These are phyloP conservation scores for Kuraishia cidri DNA, from an alignment of 805 yeast genomes.

Conservation along the genomic window DNA sequence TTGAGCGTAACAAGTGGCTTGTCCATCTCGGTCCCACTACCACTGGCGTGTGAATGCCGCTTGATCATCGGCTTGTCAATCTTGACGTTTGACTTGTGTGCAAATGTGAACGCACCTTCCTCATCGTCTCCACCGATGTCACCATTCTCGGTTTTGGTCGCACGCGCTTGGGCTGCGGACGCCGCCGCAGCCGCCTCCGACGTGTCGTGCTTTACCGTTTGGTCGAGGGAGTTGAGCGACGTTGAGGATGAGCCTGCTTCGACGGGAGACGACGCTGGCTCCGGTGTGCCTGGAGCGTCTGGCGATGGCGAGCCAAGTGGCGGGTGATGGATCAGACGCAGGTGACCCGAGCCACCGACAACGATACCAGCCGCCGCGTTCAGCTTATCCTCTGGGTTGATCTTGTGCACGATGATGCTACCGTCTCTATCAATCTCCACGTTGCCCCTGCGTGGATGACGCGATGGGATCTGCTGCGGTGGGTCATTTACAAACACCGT, in stretches of 20 bases:
- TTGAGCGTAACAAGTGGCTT: conserved; percentile 26
- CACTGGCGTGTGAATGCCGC: conserved; percentile 15
- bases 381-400: conserved; percentile 19
- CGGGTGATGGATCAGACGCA: conserved; percentile 28
- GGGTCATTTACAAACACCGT: conserved; percentile 73
- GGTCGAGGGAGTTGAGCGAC: not conserved
- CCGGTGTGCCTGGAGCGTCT: not conserved
- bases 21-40: conserved; percentile 17
- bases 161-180: conserved; percentile 20
- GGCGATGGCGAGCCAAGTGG: not conserved
- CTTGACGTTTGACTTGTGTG: conserved; percentile 23
- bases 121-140: conserved; percentile 4
- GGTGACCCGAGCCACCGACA: conserved; percentile 71
- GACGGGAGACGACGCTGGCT: not conserved
- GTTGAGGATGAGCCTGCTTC: not conserved
- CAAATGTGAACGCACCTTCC: conserved; percentile 10
- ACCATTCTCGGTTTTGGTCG: conserved; percentile 3
- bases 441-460: conserved; percentile 75
- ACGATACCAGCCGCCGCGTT: conserved; percentile 58
- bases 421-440: conserved; percentile 32
- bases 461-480: conserved; percentile 89
- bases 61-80: conserved; percentile 66
- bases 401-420: conserved; percentile 21
- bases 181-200: conserved; percentile 3
- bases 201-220: too few relatives aligned